Evolutionary conservation across 129 eudicot species (phyloP).

Genomic region (Flaveria ramosissima): DNA sequence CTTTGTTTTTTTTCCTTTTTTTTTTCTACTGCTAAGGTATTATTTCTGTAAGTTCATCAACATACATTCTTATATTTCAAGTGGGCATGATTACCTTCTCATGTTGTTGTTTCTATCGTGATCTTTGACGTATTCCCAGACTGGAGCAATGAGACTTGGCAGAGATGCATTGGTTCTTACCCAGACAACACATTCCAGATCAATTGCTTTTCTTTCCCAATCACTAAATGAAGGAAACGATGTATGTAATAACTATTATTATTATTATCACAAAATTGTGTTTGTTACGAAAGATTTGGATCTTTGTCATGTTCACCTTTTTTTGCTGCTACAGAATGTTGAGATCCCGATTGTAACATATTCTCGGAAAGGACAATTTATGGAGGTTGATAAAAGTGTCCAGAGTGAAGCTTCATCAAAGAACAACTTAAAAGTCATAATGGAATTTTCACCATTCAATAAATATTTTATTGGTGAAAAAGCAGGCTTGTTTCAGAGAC

Average conservation of each 20-base stretch:
- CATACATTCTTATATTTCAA: neutral
- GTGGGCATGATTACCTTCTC: neutral
- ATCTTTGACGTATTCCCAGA: slow-evolving; percentile 36
- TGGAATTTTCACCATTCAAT: slow-evolving; percentile 65
- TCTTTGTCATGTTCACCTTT: neutral
- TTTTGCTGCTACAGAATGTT: slow-evolving; percentile 15
- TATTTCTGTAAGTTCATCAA: neutral
- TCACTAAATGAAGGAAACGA: slow-evolving; percentile 34
- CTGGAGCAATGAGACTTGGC: slow-evolving; percentile 79
- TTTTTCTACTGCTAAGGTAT: no score
- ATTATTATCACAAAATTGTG: neutral
- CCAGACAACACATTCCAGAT: slow-evolving; percentile 64
- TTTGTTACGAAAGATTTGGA: neutral
- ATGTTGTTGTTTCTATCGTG: neutral
- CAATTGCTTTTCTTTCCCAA: slow-evolving; percentile 75
- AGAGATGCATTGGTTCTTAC: slow-evolving; percentile 82
- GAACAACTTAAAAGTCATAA: slow-evolving; percentile 52
- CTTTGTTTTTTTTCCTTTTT: no score
- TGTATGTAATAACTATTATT: slow-evolving; percentile 24
- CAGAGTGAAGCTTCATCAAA: slow-evolving; percentile 54
- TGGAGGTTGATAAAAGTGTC: slow-evolving; percentile 34
- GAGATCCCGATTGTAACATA: slow-evolving; percentile 17
- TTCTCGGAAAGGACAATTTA: slow-evolving; percentile 16
- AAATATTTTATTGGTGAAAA: slow-evolving; percentile 74
- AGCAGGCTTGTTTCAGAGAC: slow-evolving; percentile 46